Conservation (phyloP, 2,329 filamentous ascomycete genomes). For the Atkinsonella texensis region DNA sequence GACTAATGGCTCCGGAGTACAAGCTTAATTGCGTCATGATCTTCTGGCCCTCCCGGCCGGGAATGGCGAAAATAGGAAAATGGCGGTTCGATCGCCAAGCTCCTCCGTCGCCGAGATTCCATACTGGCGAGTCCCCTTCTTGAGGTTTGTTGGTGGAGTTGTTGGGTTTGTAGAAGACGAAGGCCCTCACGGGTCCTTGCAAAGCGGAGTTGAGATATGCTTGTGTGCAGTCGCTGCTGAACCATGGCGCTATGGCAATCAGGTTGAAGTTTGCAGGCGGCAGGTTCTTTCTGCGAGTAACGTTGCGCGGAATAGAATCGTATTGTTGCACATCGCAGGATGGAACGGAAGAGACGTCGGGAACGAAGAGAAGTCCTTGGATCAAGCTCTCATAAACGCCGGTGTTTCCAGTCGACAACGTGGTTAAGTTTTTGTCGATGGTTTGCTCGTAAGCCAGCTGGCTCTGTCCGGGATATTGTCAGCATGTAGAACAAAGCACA, state of each 20-base stretch:
- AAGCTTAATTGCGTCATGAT: slow-evolving; percentile 61
- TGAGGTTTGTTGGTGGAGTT: slow-evolving; percentile 51
- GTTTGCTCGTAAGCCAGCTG: slow-evolving; percentile 41
- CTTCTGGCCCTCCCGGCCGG: slow-evolving; percentile 50
- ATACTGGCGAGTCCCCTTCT: slow-evolving; percentile 47
- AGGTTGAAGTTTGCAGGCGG: slow-evolving; percentile 57
- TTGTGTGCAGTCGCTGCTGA: slow-evolving; percentile 57
- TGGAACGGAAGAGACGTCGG: slow-evolving; percentile 47
- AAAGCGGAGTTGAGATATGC: slow-evolving; percentile 57
- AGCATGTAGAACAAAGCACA: not conserved
- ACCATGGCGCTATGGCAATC: slow-evolving; percentile 80
- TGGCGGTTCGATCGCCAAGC: slow-evolving; percentile 60
- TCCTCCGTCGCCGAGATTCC: slow-evolving; percentile 58
- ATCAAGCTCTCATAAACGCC: slow-evolving; percentile 48
- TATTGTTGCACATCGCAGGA: slow-evolving; percentile 52
- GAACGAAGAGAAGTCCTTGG: slow-evolving; percentile 76
- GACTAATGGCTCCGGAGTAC: slow-evolving; percentile 66
- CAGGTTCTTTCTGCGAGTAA: slow-evolving; percentile 60
- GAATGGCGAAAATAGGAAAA: slow-evolving; percentile 76
- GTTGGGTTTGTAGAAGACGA: slow-evolving; percentile 51
- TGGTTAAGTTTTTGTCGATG: slow-evolving; percentile 52
- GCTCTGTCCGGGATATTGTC: slow-evolving; percentile 15
- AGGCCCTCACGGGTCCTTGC: slow-evolving; percentile 45
- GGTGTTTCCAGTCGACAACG: slow-evolving; percentile 58
- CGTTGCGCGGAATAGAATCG: slow-evolving; percentile 61